These are phyloP conservation scores for Cytospora schulzeri DNA, from an alignment of 2,329 filamentous ascomycete species.

Conservation along the genomic window DNA sequence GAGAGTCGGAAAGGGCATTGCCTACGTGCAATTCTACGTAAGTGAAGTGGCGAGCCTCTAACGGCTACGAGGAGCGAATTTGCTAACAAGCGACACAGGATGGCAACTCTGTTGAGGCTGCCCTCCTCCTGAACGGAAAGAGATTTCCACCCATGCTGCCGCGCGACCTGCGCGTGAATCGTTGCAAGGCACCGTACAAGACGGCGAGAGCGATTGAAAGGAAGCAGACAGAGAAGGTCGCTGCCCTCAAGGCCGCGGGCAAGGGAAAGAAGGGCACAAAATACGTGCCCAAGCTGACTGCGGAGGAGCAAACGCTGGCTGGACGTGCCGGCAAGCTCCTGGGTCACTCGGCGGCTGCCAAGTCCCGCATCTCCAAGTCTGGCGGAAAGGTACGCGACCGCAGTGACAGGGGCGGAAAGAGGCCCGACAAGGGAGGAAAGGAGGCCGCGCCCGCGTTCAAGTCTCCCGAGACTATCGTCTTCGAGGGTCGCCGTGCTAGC, in stretches of 20 bases:
- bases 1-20: conserved; percentile 92
- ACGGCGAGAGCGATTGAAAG: conserved; percentile 57
- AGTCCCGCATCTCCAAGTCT: conserved; percentile 17
- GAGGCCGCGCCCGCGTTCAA: conserved; percentile 48
- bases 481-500: conserved; percentile 77
- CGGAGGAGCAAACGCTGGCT: conserved; percentile 68
- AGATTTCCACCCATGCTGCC: conserved; percentile 95
- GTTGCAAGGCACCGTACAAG: conserved; percentile 75
- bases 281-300: conserved; percentile 71
- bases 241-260: conserved; percentile 22
- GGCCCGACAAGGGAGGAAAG: conserved; percentile 13
- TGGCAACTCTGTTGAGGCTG: conserved; percentile 85
- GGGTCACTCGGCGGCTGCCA: conserved; percentile 64
- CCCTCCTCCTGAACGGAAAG: conserved; percentile 84
- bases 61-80: neutral
- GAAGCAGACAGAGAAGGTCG: conserved; percentile 40
- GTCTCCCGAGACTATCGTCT: conserved; percentile 72
- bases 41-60: conserved; percentile 33
- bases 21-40: conserved; percentile 92
- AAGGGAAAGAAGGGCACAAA: conserved; percentile 46
- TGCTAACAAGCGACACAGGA: conserved; percentile 52
- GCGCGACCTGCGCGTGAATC: conserved; percentile 78
- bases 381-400: conserved; percentile 13
- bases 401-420: conserved; percentile 13
- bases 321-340: conserved; percentile 76